Percentiles rank a stretch among this genome's conserved stretches.
Evolutionary conservation across 257 asterid species (phyloP).

Genomic region (Solanum tarapatanum): DNA sequence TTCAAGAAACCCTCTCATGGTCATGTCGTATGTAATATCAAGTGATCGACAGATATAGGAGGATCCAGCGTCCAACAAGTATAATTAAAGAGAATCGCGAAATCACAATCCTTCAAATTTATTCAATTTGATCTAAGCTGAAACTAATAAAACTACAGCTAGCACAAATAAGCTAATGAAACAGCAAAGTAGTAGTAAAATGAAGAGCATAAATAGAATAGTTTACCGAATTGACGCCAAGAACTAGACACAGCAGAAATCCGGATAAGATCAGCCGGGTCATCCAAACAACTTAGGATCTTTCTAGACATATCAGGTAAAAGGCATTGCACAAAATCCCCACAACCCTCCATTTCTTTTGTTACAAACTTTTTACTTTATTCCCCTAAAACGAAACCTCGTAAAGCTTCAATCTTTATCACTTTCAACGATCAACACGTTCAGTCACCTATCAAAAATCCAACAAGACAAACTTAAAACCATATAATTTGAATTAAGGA

Average conservation of each 20-base stretch:
- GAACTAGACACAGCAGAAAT: conserved; percentile 54
- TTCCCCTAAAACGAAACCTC: neutral
- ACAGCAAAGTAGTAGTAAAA: neutral
- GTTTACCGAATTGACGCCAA: conserved; percentile 65
- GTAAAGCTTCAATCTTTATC: neutral
- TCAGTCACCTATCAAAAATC: neutral
- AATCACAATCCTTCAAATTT: neutral
- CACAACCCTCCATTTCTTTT: conserved; percentile 23
- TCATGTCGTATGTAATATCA: neutral
- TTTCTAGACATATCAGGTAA: conserved; percentile 44
- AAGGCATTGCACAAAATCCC: conserved; percentile 49
- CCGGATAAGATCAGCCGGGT: conserved; percentile 63
- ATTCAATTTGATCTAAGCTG: neutral
- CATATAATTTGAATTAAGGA: neutral
- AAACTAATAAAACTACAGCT: neutral
- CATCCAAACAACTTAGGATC: conserved; percentile 47
- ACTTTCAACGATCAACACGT: neutral
- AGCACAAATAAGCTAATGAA: neutral
- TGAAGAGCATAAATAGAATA: neutral
- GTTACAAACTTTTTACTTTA: neutral
- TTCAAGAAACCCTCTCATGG: neutral
- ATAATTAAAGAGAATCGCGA: neutral
- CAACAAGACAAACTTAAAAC: neutral
- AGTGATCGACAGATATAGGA: neutral
- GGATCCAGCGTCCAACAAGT: neutral